Evolutionary conservation across 2,329 filamentous ascomycete species (phyloP), one percentile per base, ranked within the genome.

Genomic region (Sarocladium strictum): DNA sequence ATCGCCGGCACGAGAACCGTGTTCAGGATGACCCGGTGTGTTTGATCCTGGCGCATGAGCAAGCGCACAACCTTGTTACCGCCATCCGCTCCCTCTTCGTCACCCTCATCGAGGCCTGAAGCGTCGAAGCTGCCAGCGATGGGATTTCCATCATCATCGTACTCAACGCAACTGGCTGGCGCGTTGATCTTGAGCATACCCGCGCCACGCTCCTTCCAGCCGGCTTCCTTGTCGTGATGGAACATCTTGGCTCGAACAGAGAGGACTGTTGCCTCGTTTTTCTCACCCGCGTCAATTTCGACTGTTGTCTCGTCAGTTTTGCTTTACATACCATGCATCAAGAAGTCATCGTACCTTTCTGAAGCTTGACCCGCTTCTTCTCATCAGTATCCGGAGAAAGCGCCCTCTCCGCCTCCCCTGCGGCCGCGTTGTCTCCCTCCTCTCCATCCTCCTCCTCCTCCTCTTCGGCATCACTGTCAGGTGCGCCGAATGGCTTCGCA

Each of bases 11-110:
- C 81, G 56, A 97, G 78, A 1, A 85, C 83, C 1, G 88, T 90
- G 71, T 97, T 97, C 52, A 97, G 76, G 58, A 96, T 85, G 54
- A 97, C 84, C 21, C 90, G 83, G 63, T 92, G 85, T 1, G 90
- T 94, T 57, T 91, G 90, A 64, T 97, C 92, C 61, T 95, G 90
- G 17, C 93, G 86, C 84, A 97, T 91, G 58, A 97, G 81, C 60
- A 97, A 81, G 40, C 93, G 87, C 23, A 86, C 79, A 55, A 82
- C 75, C 59, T 79, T 78, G 53, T 74, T 69, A 17, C 61, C 60
- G 56, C 62, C 58, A 2, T 59, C 61, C 37, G 62, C 65, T 19
- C 61, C 62, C 3, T 60, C 64, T 38, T 64, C 69, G 11, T 67
- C 67, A 1, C 75, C 72, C 17, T 78, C 73, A 2, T 76, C 69